phyloP scores from a whole-genome alignment of 1,284 basidiomycete species.

The Cryptococcus sp. region DNA sequence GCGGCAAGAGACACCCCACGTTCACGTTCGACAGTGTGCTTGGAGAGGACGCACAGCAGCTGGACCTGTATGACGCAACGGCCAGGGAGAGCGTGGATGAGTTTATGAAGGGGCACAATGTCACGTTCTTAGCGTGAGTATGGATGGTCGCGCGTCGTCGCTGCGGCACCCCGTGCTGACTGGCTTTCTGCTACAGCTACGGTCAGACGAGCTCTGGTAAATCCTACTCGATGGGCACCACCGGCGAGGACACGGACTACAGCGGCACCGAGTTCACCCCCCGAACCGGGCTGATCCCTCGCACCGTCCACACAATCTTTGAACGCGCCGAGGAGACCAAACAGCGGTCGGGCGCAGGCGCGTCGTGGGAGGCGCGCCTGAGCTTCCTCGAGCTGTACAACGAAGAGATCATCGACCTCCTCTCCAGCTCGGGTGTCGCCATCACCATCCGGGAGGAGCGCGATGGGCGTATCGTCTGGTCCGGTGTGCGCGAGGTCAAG shows the following conservation, averaged over 20 bases:
- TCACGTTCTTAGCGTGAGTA: slow-evolving; percentile 83
- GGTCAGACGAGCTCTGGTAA: slow-evolving; percentile 97
- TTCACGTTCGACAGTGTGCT: slow-evolving; percentile 96
- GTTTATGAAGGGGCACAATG: slow-evolving; percentile 95
- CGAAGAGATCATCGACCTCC: slow-evolving; percentile 88
- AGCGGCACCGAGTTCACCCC: slow-evolving; percentile 58
- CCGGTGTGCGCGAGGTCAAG: slow-evolving; percentile 83
- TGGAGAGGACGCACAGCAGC: slow-evolving; percentile 74
- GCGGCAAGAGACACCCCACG: slow-evolving; percentile 68
- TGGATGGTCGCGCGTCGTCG: too few species aligned
- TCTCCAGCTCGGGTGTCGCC: slow-evolving; percentile 68
- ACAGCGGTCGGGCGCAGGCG: slow-evolving; percentile 66
- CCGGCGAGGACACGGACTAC: slow-evolving; percentile 78
- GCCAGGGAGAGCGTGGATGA: slow-evolving; percentile 81
- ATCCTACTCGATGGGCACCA: slow-evolving; percentile 87
- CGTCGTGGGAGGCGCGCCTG: slow-evolving; percentile 58
- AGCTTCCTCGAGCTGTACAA: slow-evolving; percentile 97
- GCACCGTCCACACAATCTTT: slow-evolving; percentile 91
- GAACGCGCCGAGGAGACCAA: slow-evolving; percentile 69
- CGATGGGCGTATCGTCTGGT: slow-evolving; percentile 95
- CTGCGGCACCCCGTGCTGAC: not conserved
- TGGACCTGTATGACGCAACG: slow-evolving; percentile 75
- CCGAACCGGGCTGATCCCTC: slow-evolving; percentile 80
- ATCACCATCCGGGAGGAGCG: slow-evolving; percentile 97
- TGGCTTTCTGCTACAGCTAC: slow-evolving; percentile 50